Evolutionary conservation across 2,329 filamentous ascomycete species (phyloP), one percentile per base, ranked within the genome.

Genomic region (Akanthomyces muscarius): DNA sequence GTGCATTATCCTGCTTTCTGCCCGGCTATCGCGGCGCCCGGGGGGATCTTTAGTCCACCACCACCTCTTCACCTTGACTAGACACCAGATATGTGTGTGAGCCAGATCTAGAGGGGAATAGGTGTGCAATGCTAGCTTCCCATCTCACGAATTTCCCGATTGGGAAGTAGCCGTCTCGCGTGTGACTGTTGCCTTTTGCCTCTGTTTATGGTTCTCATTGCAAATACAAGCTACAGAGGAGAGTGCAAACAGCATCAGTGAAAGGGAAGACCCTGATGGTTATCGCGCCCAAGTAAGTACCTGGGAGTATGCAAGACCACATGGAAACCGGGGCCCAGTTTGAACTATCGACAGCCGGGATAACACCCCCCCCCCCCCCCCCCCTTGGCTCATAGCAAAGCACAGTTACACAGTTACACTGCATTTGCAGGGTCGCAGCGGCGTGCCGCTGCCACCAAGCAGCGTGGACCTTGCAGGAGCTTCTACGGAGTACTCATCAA

Each of bases 21-120:
- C n/a, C 57, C 47, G 36, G 47, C 57, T 52, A 52, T 61, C 47
- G 48, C 47, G 47, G 38, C 21, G 57, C 18, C 47, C 23, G 18
- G 48, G 25, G 10, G 33, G 33, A 36, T 36, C 33, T 36, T 36
- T 7, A 36, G 33, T 33, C 42, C 8, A 23, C 21, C 28, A 23
- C 16, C 16, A 33, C 8, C 21, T 36, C 42, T 30, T 38, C 36
- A 38, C 54, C 55, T 48, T 38, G 7, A 5, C 13, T n/a, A 28
- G 47, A 30, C 25, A 25, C 13, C 13, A 30, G 47, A 18, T 50
- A 11, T 23, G 47, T 18, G 16, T 50, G 25, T 16, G 25, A 16
- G 25, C 47, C 10, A 50, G 25, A 50, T 28, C 23, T 13, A 16
- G n/a, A 57, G 28, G 8, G 42, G 55, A 57, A 57, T 21, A 7